Percentiles rank a stretch among this genome's conserved stretches.
Evolutionary conservation across 1,284 basidiomycete species (phyloP).

Genomic region (Cystobasidiaceae sp.): DNA sequence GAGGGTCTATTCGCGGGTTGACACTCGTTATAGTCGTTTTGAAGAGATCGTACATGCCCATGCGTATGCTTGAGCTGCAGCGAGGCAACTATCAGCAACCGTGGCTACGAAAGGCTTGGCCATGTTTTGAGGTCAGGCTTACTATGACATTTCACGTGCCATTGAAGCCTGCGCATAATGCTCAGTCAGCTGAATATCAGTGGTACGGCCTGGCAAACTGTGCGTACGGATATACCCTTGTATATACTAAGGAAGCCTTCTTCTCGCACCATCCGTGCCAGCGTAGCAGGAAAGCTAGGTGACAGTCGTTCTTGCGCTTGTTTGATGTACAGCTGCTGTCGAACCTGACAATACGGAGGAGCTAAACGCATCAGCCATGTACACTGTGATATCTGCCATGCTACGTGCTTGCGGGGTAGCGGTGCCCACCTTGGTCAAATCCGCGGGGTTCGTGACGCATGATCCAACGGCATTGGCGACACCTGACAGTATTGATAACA

Average conservation of each 20-base stretch:
- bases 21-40: slow-evolving; percentile 31
- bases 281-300: slow-evolving; percentile 34
- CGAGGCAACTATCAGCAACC: not conserved
- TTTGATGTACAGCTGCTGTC: slow-evolving; percentile 38
- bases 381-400: not conserved
- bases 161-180: slow-evolving; percentile 16
- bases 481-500: too few relatives aligned
- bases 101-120: not conserved
- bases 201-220: not conserved
- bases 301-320: slow-evolving; percentile 15
- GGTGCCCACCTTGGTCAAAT: slow-evolving; percentile 15
- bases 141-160: slow-evolving; percentile 37
- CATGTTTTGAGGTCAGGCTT: not conserved
- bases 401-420: not conserved
- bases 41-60: slow-evolving; percentile 40
- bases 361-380: not conserved
- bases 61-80: slow-evolving; percentile 36
- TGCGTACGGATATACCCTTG: slow-evolving; percentile 38
- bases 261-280: slow-evolving; percentile 34
- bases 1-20: slow-evolving; percentile 25
- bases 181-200: not conserved
- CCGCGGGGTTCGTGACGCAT: slow-evolving; percentile 29
- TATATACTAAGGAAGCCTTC: slow-evolving; percentile 36
- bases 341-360: slow-evolving; percentile 39
- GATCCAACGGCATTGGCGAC: slow-evolving; percentile 18